Base-by-base conservation (phyloP, 345 rosid species). In the Moringa oleifera region DNA sequence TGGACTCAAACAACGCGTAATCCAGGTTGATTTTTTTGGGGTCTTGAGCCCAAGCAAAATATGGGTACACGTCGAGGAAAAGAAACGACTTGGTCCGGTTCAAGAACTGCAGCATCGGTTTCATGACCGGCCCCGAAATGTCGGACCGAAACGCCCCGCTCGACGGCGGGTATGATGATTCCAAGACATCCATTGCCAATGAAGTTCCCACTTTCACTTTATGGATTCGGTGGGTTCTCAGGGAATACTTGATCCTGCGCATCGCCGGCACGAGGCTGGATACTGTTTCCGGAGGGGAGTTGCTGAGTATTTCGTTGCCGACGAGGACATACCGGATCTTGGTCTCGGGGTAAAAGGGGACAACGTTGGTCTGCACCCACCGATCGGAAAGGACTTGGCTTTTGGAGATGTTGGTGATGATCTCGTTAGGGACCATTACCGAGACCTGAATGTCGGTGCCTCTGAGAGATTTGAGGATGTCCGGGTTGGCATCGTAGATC, bases 11-110 rank as follows among this genome's bases (percentile, higher is more conserved):
- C 25, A 90, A 57, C 0, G 99, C 95, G 71, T 90, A 94, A 58
- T 75, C 79, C 17, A 94, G 89, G 57, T 83, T 66, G 13, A 94
- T 71, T 47, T 62, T 71, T 37, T 62, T 63, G 51, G 90, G 87
- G 20, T 90, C 83, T 17, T 54, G 58, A 0, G 77, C 70, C 99
- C 99, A 94, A 0, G 97, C 66, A 56, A 94, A 90, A 62, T 80
- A 94, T 33, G 99, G 76, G 78, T 94, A 94, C 4, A 80, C 87
- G 47, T 94, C 99, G 17, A 88, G 65, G 81, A 90, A 94, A 33
- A 86, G 68, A 57, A 90, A 90, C 0, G 99, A 94, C 63, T 83
- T 86, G 65, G 99, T 94, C 63, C 95, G 87, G 88, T 80, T 81
- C 62, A 94, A 55, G 72, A 94, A 94, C 58, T 78, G 88, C 22